These are phyloP conservation scores for Agrocybe chaxingu DNA, from an alignment of 768 basidiomycete species.

Conservation along the genomic window DNA sequence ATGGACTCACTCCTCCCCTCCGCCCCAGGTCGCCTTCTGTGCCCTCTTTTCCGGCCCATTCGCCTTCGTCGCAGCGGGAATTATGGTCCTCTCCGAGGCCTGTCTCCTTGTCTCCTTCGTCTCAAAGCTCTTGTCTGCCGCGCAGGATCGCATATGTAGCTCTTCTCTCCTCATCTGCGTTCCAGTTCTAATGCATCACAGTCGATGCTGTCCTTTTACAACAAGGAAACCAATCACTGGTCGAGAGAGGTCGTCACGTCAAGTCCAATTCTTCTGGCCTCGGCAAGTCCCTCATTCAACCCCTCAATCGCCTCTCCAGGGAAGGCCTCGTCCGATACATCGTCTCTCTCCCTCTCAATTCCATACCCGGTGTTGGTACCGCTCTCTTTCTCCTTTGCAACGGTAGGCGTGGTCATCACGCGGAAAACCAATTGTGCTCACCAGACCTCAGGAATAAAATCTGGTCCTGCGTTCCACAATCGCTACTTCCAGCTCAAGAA, in stretches of 20 bases:
- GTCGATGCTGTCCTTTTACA: constrained; percentile 36
- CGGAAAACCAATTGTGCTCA: background rate
- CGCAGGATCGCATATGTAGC: constrained; percentile 38
- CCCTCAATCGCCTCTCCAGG: constrained; percentile 40
- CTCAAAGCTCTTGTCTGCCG: constrained; percentile 27
- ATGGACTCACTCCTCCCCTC: constrained; percentile 10
- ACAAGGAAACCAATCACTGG: constrained; percentile 29
- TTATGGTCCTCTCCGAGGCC: constrained; percentile 41
- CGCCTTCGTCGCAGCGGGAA: constrained; percentile 51
- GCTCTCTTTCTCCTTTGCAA: constrained; percentile 58
- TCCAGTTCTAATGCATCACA: constrained; percentile 6
- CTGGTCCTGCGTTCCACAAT: constrained; percentile 56
- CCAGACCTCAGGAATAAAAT: constrained; percentile 29
- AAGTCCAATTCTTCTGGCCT: constrained; percentile 29
- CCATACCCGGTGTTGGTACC: constrained; percentile 65
- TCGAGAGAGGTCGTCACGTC: constrained; percentile 28
- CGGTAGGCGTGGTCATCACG: constrained; percentile 23
- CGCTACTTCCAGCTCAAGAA: constrained; percentile 73
- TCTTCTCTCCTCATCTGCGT: constrained; percentile 3
- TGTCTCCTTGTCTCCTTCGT: constrained; percentile 33
- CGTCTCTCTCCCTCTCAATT: constrained; percentile 63
- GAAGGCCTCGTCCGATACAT: constrained; percentile 55
- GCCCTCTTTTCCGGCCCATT: constrained; percentile 63
- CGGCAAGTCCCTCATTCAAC: constrained; percentile 46
- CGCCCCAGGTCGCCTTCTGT: constrained; percentile 61